Evolutionary conservation across 2,329 filamentous ascomycete genomes (phyloP).

Genomic region (Fusarium papillatum): DNA sequence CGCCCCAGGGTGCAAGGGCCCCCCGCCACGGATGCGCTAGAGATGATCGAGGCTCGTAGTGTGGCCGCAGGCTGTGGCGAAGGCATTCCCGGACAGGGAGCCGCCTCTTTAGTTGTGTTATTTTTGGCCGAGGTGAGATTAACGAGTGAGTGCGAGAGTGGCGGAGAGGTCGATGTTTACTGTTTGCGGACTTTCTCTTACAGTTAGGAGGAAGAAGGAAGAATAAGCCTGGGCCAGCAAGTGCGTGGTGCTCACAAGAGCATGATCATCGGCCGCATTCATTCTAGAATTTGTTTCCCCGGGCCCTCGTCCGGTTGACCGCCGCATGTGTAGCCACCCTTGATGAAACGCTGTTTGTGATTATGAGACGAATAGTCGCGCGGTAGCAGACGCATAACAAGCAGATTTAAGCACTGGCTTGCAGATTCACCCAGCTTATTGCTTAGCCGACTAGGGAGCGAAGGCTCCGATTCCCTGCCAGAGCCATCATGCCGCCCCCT

Average conservation of each 20-base stretch:
- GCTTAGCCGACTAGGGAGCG: neutral
- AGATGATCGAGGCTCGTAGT: conserved; percentile 23
- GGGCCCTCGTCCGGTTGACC: neutral
- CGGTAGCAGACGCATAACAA: neutral
- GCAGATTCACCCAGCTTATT: neutral
- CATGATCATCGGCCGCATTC: neutral
- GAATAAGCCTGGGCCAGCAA: neutral
- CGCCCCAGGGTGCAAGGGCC: conserved; percentile 10
- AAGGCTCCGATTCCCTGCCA: conserved; percentile 23
- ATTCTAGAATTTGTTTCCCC: conserved; percentile 22
- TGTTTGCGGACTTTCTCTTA: neutral
- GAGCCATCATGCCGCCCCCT: neutral
- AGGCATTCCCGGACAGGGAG: conserved; percentile 12
- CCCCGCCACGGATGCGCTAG: conserved; percentile 21
- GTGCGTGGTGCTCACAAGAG: neutral
- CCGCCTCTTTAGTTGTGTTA: conserved; percentile 15
- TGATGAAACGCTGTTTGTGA: conserved; percentile 2
- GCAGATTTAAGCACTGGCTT: neutral
- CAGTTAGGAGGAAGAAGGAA: neutral
- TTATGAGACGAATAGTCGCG: conserved; percentile 3
- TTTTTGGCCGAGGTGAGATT: conserved; percentile 29
- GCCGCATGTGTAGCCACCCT: neutral
- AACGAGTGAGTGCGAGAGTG: neutral
- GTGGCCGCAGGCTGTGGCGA: conserved; percentile 33
- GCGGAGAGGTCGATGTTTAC: neutral